These are phyloP conservation scores for Alternaria burnsii DNA, from an alignment of 2,329 filamentous ascomycete species.

Conservation along the genomic window DNA sequence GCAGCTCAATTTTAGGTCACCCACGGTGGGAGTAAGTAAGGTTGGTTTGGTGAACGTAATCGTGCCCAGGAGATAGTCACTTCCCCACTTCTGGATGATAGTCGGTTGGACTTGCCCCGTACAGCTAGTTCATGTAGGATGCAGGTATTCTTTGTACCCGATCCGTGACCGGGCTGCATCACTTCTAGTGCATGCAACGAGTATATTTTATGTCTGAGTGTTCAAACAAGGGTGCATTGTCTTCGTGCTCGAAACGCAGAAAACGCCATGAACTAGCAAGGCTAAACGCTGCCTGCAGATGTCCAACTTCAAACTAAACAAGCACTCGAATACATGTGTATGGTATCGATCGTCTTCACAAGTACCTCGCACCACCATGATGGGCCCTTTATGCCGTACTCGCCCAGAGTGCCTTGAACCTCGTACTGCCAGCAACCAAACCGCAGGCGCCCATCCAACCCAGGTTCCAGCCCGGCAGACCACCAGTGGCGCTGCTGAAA, in stretches of 20 bases:
- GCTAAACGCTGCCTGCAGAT: not conserved
- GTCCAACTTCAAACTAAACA: not conserved
- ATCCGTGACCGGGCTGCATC: not conserved
- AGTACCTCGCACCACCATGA: not conserved
- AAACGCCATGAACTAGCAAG: not conserved
- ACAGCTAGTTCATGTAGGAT: conserved; percentile 18
- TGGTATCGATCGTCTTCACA: not conserved
- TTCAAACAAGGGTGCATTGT: not conserved
- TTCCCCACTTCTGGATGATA: conserved; percentile 24
- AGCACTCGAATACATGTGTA: conserved; percentile 14
- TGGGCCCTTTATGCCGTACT: conserved; percentile 22
- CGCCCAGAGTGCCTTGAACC: conserved; percentile 38
- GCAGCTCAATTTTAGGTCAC: not conserved
- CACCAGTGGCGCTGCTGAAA: conserved; percentile 49
- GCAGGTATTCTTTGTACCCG: not conserved
- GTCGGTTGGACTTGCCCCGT: conserved; percentile 27
- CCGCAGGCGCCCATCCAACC: conserved; percentile 56
- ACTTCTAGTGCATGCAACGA: not conserved
- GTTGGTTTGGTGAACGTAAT: not conserved
- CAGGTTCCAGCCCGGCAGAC: conserved; percentile 56
- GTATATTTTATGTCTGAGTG: not conserved
- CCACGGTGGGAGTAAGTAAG: not conserved
- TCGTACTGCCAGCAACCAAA: conserved; percentile 50
- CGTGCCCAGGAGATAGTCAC: conserved; percentile 4
- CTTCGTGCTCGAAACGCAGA: not conserved